These are phyloP conservation scores for Emmonsiellopsis sp. DNA, from an alignment of 2,329 filamentous ascomycete genomes.

Conservation along the genomic window DNA sequence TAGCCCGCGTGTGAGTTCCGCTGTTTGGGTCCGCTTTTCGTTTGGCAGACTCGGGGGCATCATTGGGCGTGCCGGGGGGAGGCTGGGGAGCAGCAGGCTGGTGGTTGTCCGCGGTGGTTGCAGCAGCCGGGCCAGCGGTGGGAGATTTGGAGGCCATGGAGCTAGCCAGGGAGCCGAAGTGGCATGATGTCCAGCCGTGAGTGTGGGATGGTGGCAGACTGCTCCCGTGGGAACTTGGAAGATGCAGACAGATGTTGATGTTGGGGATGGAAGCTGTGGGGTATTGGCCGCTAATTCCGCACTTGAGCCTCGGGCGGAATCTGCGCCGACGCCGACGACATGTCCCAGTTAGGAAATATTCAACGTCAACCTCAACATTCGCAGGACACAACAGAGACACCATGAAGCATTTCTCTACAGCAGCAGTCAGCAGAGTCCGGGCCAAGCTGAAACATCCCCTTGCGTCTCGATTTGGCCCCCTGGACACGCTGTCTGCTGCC, in stretches of 20 bases:
- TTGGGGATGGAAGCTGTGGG: background rate
- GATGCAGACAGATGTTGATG: background rate
- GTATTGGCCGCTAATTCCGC: background rate
- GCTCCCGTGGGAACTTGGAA: too few relatives aligned
- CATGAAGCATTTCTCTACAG: background rate
- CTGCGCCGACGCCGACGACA: too few relatives aligned
- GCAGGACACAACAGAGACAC: background rate
- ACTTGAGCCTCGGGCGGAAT: too few relatives aligned
- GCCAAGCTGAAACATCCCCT: background rate
- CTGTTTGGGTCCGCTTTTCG: conserved; percentile 34
- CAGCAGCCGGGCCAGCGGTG: background rate
- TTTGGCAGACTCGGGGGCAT: conserved; percentile 16
- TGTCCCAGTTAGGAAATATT: too few relatives aligned
- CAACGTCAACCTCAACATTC: background rate
- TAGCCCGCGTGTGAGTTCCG: conserved; percentile 46
- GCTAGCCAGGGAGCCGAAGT: background rate
- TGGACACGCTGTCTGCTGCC: conserved; percentile 23
- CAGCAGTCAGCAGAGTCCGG: background rate
- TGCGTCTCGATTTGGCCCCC: conserved; percentile 10
- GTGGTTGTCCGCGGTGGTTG: too few relatives aligned
- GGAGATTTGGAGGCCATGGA: background rate
- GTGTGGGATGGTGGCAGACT: background rate
- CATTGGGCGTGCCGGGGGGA: background rate
- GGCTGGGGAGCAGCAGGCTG: background rate
- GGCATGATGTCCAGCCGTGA: background rate